These are phyloP conservation scores for Pelargonium citronellum DNA, from an alignment of 441 rosid genomes.

Conservation along the genomic window DNA sequence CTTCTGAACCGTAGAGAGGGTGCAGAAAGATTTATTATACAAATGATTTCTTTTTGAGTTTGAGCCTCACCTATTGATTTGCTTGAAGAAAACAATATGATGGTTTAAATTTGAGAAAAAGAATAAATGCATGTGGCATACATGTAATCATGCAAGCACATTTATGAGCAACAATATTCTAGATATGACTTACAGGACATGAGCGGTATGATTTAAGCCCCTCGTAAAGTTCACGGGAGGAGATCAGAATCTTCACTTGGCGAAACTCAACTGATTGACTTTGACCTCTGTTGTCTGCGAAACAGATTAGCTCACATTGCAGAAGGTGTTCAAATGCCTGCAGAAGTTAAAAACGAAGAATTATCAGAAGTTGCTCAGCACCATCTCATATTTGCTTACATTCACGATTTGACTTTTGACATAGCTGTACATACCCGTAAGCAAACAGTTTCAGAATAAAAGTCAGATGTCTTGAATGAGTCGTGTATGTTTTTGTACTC, in stretches of 20 bases:
- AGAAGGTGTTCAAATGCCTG: constrained; percentile 89
- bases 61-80: no score
- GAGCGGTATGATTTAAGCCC: constrained; percentile 71
- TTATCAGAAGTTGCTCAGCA: constrained; percentile 10
- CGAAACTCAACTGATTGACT: constrained; percentile 71
- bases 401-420: not conserved
- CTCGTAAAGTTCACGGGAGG: constrained; percentile 57
- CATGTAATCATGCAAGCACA: no score
- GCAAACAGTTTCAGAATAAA: constrained; percentile 60
- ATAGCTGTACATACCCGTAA: constrained; percentile 51
- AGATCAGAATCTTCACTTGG: constrained; percentile 64
- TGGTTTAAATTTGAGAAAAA: no score
- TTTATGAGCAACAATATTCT: not conserved
- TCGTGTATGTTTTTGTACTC: constrained; percentile 81
- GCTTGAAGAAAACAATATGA: no score
- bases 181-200: constrained; percentile 70
- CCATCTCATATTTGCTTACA: not conserved
- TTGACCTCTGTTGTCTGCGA: constrained; percentile 56
- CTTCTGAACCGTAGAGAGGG: no score
- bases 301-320: constrained; percentile 61
- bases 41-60: no score
- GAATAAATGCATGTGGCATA: no score
- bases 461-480: constrained; percentile 71
- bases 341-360: constrained; percentile 18
- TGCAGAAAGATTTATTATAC: no score